Conservation (phyloP, 2,329 filamentous ascomycete genomes). For the Xylaria sp. region DNA sequence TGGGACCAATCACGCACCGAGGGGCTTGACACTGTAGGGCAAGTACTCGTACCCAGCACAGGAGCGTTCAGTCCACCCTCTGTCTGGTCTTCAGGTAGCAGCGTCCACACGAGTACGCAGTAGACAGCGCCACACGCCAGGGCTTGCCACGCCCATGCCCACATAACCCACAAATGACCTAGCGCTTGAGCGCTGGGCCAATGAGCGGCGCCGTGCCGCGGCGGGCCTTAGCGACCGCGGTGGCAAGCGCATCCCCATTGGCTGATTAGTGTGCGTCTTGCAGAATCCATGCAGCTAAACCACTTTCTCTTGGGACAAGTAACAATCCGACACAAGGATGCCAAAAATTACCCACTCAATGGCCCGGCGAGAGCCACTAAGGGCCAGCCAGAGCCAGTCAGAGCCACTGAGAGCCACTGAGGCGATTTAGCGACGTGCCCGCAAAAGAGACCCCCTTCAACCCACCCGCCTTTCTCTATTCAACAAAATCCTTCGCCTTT, state of each 20-base stretch:
- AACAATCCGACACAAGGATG: slow-evolving; percentile 9
- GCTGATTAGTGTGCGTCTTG: slow-evolving; percentile 11
- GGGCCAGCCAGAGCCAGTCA: background rate
- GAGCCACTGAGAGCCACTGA: slow-evolving; percentile 6
- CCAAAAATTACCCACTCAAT: slow-evolving; percentile 6
- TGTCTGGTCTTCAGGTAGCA: background rate
- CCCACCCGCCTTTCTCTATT: slow-evolving; percentile 19
- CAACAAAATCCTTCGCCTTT: slow-evolving; percentile 23
- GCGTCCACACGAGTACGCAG: background rate
- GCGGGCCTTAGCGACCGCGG: slow-evolving; percentile 7
- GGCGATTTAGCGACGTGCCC: slow-evolving; percentile 15
- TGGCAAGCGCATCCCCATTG: slow-evolving; percentile 17
- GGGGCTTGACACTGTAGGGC: slow-evolving; percentile 12
- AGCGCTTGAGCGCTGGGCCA: slow-evolving; percentile 16
- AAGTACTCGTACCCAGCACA: background rate
- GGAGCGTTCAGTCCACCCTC: background rate
- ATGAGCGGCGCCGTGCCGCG: background rate
- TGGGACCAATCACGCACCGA: slow-evolving; percentile 3
- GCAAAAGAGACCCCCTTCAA: slow-evolving; percentile 3
- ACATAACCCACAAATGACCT: slow-evolving; percentile 17
- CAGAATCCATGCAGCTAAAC: slow-evolving; percentile 15
- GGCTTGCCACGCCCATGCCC: slow-evolving; percentile 16
- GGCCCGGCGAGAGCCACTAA: slow-evolving; percentile 14
- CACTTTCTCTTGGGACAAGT: slow-evolving; percentile 7
- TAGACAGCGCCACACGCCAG: slow-evolving; percentile 20